phyloP scores from a whole-genome alignment of 2,329 filamentous ascomycete species.

The Decorospora gaudefroyi region DNA sequence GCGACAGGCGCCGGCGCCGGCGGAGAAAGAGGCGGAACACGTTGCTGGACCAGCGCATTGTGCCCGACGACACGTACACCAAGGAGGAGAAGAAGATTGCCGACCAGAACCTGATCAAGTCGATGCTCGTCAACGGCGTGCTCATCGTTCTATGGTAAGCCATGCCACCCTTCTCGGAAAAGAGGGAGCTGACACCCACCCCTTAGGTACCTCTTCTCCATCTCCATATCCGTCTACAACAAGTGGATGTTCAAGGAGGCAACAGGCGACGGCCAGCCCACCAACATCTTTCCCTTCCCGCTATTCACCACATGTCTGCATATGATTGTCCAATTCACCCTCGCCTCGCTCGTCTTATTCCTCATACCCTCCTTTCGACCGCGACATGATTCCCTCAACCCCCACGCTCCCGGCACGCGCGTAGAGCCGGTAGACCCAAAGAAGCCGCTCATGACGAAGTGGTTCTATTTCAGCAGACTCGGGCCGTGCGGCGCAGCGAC shows the following conservation, averaged over 20 bases:
- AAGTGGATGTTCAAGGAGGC: constrained; percentile 95
- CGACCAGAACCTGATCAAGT: constrained; percentile 72
- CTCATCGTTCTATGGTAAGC: constrained; percentile 80
- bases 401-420: constrained; percentile 35
- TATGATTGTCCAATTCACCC: constrained; percentile 87
- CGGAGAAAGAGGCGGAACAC: constrained; percentile 70
- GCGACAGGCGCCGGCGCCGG: constrained; percentile 70
- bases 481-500: constrained; percentile 91
- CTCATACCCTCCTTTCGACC: constrained; percentile 83
- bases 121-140: constrained; percentile 72
- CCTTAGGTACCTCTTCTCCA: constrained; percentile 76
- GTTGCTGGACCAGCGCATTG: constrained; percentile 71
- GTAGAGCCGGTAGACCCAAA: constrained; percentile 46
- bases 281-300: constrained; percentile 82
- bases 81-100: constrained; percentile 75
- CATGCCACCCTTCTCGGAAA: no score
- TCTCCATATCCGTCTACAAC: constrained; percentile 83
- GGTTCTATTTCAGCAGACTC: constrained; percentile 91
- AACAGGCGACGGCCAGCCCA: constrained; percentile 41
- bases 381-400: constrained; percentile 52
- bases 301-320: constrained; percentile 94
- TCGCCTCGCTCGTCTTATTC: constrained; percentile 77
- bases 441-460: constrained; percentile 75
- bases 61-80: constrained; percentile 58
- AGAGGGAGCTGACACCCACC: constrained; percentile 28